phyloP scores from a whole-genome alignment of 495 filamentous ascomycete species.

The Neurospora sp. region DNA sequence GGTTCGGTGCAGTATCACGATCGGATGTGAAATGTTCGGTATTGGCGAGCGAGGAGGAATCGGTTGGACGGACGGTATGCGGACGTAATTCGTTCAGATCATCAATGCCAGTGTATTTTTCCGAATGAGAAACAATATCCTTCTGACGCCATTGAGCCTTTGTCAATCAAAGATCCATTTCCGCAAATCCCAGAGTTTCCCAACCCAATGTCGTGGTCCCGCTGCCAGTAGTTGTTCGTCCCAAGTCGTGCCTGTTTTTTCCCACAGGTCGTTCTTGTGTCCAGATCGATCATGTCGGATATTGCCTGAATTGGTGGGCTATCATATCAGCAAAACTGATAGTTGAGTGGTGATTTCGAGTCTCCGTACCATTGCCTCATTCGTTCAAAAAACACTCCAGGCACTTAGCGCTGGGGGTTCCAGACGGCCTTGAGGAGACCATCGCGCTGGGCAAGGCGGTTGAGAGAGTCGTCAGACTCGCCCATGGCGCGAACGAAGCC shows the following conservation, averaged over 20 bases:
- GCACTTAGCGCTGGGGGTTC: constrained; percentile 63
- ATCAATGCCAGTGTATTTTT: constrained; percentile 25
- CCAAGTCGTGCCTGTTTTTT: neutral
- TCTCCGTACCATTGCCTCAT: constrained; percentile 16
- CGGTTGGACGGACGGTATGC: neutral
- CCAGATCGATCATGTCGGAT: constrained; percentile 13
- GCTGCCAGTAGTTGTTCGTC: constrained; percentile 8
- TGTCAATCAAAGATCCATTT: constrained; percentile 15
- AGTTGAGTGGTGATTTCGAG: neutral
- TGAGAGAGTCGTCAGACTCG: constrained; percentile 93
- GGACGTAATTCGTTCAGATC: constrained; percentile 5
- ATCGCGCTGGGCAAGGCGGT: constrained; percentile 90
- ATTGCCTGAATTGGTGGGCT: constrained; percentile 1
- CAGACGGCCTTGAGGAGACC: constrained; percentile 95
- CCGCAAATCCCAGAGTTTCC: constrained; percentile 4
- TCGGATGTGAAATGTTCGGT: neutral
- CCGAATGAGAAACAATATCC: constrained; percentile 23
- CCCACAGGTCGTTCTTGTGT: constrained; percentile 9
- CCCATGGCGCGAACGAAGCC: constrained; percentile 97
- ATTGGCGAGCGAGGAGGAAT: neutral
- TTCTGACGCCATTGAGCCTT: constrained; percentile 22
- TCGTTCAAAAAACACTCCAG: constrained; percentile 5
- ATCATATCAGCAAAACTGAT: constrained; percentile 9
- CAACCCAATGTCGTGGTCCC: constrained; percentile 12
- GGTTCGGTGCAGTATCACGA: neutral